Base-by-base conservation (phyloP, 371 early-diverging fungal species). In the Batkoa obscura region DNA sequence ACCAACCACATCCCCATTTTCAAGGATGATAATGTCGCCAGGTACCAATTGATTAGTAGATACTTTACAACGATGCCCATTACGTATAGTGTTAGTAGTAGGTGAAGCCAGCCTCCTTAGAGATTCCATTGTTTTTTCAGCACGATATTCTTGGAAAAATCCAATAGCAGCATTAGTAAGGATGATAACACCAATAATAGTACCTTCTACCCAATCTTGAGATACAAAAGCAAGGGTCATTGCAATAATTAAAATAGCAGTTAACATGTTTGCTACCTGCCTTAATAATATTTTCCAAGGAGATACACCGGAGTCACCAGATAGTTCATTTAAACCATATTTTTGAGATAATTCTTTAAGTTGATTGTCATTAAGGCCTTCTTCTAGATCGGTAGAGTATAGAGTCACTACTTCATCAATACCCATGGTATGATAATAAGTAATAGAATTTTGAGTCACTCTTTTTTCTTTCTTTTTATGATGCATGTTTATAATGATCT, bases 91-190 rank as follows among this genome's bases (percentile, higher is more conserved):
- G 30, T 64, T 67, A 39, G 75, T 74, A 50, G 77, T 75, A 1
- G 90, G 87, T 1, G 90, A 88, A 3, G 83, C 73, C 56, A 92
- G 69, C 23, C 76, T 79, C 49, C 79, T 69, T 38, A 93, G 71
- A 12, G 92, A 86, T 56, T 88, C 89, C 71, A 93, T 69, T 3
- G 91, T 88, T 60, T 85, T 76, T 65, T 88, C 88, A 0, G 92
- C 90, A 43, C 82, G 78, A 68, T 77, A 87, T 61, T 91, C 92
- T 66, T 93, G 91, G 37, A 77, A 71, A 59, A 90, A 89, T 0
- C 90, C 90, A 37, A 93, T 79, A 37, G 72, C 68, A 4, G 86
- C 72, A 68, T 90, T 94, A 55, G 83, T 59, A 41, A 82, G 58
- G 31, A 90, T 79, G 52, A 90, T 81, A 39, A 75, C 71, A 34